A percentile compares a stretch with the other conserved stretches of the same genome.
phyloP scores from a whole-genome alignment of 2,329 filamentous ascomycete genomes.

The Pyricularia pennisetigena region DNA sequence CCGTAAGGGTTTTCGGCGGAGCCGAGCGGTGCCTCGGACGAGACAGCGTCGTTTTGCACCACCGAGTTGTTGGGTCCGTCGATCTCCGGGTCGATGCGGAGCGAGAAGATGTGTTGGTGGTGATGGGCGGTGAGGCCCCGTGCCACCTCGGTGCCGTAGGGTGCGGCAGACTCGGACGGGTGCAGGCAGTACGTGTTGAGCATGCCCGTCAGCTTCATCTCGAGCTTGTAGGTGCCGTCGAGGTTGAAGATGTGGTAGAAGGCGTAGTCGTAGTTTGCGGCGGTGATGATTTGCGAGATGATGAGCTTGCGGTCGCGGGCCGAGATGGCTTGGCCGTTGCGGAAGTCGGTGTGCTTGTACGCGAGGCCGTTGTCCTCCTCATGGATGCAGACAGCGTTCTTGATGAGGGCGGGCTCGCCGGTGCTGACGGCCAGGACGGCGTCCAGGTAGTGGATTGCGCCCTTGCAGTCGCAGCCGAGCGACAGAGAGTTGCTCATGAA shows the following conservation, averaged over 20 bases:
- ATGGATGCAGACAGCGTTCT: constrained; percentile 72
- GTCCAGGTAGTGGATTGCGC: constrained; percentile 66
- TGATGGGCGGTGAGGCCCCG: constrained; percentile 43
- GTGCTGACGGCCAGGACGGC: constrained; percentile 61
- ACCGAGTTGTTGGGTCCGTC: constrained; percentile 50
- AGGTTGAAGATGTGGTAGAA: constrained; percentile 8
- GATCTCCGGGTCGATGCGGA: constrained; percentile 34
- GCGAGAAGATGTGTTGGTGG: constrained; percentile 46
- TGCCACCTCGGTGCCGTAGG: constrained; percentile 39
- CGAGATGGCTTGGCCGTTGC: constrained; percentile 43
- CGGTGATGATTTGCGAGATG: constrained; percentile 56
- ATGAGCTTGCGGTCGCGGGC: constrained; percentile 62
- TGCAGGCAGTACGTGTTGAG: constrained; percentile 66
- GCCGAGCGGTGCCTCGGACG: constrained; percentile 51
- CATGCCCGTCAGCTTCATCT: constrained; percentile 63
- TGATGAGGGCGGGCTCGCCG: constrained; percentile 58
- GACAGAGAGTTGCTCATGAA: constrained; percentile 55
- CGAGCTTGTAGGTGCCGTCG: constrained; percentile 47
- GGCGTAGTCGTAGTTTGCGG: constrained; percentile 44
- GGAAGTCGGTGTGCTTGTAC: constrained; percentile 53
- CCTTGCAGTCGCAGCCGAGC: constrained; percentile 59
- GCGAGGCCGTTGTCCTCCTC: constrained; percentile 66
- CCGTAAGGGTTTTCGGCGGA: constrained; percentile 49
- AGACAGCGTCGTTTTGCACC: constrained; percentile 60
- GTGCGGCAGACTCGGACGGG: constrained; percentile 6